Evolutionary conservation across 2,329 filamentous ascomycete species (phyloP).

Genomic region (Cladosporium colombiae): DNA sequence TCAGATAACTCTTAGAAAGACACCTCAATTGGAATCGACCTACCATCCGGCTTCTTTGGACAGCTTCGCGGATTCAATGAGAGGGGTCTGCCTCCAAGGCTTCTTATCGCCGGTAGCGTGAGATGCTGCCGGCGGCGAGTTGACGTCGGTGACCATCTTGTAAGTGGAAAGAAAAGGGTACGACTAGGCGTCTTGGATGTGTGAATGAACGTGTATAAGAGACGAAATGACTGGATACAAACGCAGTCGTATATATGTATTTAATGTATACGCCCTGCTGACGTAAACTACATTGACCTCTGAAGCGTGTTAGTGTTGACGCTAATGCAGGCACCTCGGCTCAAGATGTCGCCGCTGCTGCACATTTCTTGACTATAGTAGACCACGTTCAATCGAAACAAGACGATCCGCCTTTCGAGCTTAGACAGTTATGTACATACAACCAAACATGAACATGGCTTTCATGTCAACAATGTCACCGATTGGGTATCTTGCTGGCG

Average conservation of each 20-base stretch:
- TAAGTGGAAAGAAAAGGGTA: not conserved
- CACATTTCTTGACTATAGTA: not conserved
- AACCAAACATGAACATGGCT: not conserved
- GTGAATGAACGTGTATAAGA: not conserved
- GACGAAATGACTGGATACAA: not conserved
- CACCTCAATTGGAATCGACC: conserved; percentile 30
- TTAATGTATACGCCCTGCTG: not conserved
- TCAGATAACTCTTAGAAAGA: not conserved
- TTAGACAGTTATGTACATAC: not conserved
- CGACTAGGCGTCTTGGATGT: not conserved
- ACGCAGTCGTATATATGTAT: not conserved
- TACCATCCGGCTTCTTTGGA: conserved; percentile 73
- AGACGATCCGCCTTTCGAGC: not conserved
- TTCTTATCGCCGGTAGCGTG: not conserved
- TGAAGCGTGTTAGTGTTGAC: not conserved
- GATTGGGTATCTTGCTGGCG: not conserved
- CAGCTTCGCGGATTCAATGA: conserved; percentile 65
- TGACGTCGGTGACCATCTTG: conserved; percentile 2
- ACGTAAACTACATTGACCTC: not conserved
- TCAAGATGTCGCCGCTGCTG: not conserved
- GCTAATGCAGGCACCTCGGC: conserved; percentile 2
- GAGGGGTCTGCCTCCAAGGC: conserved; percentile 68
- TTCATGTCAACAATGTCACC: not conserved
- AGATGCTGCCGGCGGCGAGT: not conserved
- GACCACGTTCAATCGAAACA: not conserved